Percentiles rank a stretch among this genome's conserved stretches.
These are phyloP conservation scores for Gliomastix tumulicola DNA, from an alignment of 2,329 filamentous ascomycete species.

Conservation along the genomic window DNA sequence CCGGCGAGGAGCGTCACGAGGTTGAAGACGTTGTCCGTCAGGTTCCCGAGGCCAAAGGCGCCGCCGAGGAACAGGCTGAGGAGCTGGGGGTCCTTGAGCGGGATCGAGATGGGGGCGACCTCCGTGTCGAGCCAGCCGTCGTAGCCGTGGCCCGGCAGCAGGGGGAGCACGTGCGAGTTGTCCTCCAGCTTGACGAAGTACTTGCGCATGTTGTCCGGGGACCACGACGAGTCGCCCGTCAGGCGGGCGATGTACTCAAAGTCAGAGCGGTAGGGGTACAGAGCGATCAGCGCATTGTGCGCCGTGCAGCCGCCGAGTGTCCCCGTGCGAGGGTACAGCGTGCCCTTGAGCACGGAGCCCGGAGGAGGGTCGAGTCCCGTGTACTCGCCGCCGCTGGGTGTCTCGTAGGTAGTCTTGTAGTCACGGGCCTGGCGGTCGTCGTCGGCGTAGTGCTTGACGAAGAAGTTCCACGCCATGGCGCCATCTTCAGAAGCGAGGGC, in stretches of 20 bases:
- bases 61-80: too few species aligned
- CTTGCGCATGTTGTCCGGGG: conserved; percentile 27
- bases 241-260: conserved; percentile 23
- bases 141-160: conserved; percentile 29
- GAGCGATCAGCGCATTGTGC: conserved; percentile 46
- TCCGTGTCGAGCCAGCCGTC: conserved; percentile 42
- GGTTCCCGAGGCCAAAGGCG: conserved; percentile 18
- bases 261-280: conserved; percentile 39
- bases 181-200: conserved; percentile 33
- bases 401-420: conserved; percentile 51
- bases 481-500: conserved; percentile 47
- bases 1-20: conserved; percentile 29
- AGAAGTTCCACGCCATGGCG: conserved; percentile 55
- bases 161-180: conserved; percentile 27
- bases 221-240: conserved; percentile 35
- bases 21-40: conserved; percentile 14
- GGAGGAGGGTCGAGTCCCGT: conserved; percentile 44
- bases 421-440: conserved; percentile 44
- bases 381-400: conserved; percentile 41
- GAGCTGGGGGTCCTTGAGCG: conserved; percentile 44
- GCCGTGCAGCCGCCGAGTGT: conserved; percentile 50
- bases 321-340: conserved; percentile 50
- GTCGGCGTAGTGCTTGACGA: conserved; percentile 54
- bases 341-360: conserved; percentile 43
- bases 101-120: conserved; percentile 40